Conservation (phyloP, 305 asterid genomes). For the Fraxinus sp. region DNA sequence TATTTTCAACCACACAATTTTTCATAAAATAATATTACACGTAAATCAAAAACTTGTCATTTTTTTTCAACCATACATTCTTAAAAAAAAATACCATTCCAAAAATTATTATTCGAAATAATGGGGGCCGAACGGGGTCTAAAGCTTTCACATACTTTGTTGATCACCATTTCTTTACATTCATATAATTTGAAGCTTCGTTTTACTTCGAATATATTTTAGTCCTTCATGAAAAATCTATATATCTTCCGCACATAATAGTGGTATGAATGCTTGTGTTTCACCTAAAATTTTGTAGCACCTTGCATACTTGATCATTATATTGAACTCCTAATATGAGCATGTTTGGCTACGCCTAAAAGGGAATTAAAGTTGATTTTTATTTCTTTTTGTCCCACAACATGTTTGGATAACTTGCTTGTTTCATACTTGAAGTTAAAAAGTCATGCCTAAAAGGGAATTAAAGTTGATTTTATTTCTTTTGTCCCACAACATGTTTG, state of each 20-base stretch:
- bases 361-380: neutral
- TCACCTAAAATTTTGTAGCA: neutral
- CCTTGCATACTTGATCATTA: neutral
- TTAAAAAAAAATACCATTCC: neutral
- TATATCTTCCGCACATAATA: neutral
- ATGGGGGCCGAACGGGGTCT: neutral
- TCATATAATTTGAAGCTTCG: neutral
- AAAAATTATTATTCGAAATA: neutral
- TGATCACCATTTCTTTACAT: neutral
- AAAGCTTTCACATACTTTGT: neutral
- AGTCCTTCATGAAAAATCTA: neutral
- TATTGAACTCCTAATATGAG: neutral
- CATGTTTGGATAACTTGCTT: neutral
- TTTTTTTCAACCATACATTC: neutral
- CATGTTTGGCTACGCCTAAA: neutral
- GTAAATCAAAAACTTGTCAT: too few species aligned
- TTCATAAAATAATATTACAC: neutral
- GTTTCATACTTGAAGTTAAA: neutral
- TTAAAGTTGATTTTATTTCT: neutral
- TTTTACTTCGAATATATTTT: neutral
- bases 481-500: neutral
- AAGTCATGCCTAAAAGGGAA: neutral
- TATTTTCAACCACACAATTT: neutral
- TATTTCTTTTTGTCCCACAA: neutral
- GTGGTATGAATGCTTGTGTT: neutral